phyloP scores from a whole-genome alignment of 805 yeast genomes.

The Myxozyma mucilagina region DNA sequence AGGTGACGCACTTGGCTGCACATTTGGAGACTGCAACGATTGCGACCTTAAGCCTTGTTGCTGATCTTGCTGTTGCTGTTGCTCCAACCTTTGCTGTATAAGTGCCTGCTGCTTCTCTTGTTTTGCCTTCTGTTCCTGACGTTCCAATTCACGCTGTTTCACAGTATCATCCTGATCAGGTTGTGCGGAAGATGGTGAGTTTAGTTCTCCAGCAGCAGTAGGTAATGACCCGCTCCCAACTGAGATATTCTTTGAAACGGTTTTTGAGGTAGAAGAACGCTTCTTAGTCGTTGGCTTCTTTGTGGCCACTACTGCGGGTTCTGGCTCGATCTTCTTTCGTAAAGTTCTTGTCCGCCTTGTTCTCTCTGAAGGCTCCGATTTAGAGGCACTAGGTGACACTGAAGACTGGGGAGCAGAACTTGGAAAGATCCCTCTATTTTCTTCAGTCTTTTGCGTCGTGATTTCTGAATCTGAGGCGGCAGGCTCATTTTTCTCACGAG shows the following conservation, averaged over 20 bases:
- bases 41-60: not conserved
- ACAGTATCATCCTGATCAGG: not conserved
- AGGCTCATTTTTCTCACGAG: too few species aligned
- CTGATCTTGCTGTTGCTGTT: conserved; percentile 4
- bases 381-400: not conserved
- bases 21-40: not conserved
- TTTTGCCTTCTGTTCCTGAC: not conserved
- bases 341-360: not conserved
- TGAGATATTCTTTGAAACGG: not conserved
- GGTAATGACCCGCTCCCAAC: not conserved
- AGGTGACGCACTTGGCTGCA: not conserved
- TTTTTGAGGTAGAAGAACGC: not conserved
- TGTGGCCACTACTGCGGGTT: not conserved
- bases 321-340: not conserved
- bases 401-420: not conserved
- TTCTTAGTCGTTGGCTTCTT: not conserved
- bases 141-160: not conserved
- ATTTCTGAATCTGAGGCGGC: too few species aligned
- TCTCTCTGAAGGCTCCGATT: not conserved
- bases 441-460: not conserved
- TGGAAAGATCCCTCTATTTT: not conserved
- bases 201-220: not conserved
- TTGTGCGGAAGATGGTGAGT: not conserved
- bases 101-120: conserved; percentile 9
- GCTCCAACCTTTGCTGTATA: conserved; percentile 1